These are phyloP conservation scores for Solanum hybrid DNA, from an alignment of 305 asterid species.

Conservation along the genomic window DNA sequence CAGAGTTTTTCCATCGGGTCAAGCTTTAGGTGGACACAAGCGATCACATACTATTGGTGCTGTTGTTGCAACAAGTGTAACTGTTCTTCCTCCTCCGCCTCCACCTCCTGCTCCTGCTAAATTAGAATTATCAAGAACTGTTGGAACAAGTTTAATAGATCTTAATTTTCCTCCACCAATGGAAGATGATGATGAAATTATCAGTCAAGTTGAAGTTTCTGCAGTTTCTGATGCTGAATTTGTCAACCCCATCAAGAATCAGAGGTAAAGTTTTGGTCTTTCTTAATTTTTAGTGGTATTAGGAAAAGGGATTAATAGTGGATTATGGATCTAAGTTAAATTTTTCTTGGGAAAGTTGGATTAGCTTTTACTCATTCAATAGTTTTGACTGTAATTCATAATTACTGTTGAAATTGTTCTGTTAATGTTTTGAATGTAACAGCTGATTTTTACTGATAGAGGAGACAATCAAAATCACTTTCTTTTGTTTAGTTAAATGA, in stretches of 20 bases:
- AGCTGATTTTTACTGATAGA: constrained; percentile 8
- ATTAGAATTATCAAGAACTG: constrained; percentile 23
- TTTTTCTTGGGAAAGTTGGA: constrained; percentile 4
- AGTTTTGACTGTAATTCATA: constrained; percentile 13
- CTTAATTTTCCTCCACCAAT: constrained; percentile 78
- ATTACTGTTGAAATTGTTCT: constrained; percentile 12
- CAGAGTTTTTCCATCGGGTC: constrained; percentile 74
- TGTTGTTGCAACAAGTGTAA: constrained; percentile 9
- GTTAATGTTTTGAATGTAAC: constrained; percentile 13
- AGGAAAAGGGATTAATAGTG: not conserved
- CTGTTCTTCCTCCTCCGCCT: not conserved
- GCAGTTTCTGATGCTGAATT: constrained; percentile 58
- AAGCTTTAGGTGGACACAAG: constrained; percentile 92
- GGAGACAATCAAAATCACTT: not conserved
- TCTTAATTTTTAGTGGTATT: not conserved
- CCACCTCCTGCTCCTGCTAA: not conserved
- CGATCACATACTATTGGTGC: constrained; percentile 54
- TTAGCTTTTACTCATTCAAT: constrained; percentile 4
- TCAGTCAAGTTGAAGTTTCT: constrained; percentile 41
- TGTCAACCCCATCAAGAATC: constrained; percentile 17
- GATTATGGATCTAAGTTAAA: not conserved
- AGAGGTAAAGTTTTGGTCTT: not conserved
- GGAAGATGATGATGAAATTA: constrained; percentile 44
- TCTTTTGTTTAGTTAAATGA: not conserved
- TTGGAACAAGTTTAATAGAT: constrained; percentile 38